Evolutionary conservation across 176 grass and related monocot genomes (phyloP).

Genomic region (Hordeum vulgare): MorexV3_pseudomolecules_assembly NC_058522.1:477364553-477365052

Average conservation of each 20-base stretch:
- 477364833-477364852: no score
- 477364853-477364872: no score
- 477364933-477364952: neutral
- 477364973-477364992: neutral
- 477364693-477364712: no score
- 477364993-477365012: neutral
- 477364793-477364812: neutral
- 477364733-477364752: neutral
- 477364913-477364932: neutral
- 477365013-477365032: no score
- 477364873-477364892: no score
- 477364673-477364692: neutral
- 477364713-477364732: neutral
- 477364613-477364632: neutral
- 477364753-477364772: neutral
- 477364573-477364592: neutral
- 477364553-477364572: neutral
- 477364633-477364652: neutral
- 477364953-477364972: neutral
- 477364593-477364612: neutral
- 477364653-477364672: neutral
- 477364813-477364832: neutral
- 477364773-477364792: neutral
- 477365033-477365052: neutral
- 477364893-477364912: no score